phyloP scores from a whole-genome alignment of 495 filamentous ascomycete species.

The Trichoderma asperelloides region DNA sequence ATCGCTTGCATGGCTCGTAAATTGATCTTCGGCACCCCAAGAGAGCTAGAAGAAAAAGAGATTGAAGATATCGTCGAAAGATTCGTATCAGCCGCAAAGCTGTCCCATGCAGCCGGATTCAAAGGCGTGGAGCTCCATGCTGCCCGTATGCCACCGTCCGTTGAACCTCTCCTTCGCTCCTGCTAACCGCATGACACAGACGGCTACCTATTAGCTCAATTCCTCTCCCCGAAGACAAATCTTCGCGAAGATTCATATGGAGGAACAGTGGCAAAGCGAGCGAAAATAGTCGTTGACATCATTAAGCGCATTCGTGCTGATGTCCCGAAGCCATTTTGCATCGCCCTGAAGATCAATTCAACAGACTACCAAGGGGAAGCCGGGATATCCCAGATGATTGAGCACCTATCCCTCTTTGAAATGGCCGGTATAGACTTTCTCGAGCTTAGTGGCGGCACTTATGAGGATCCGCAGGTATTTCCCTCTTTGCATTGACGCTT shows the following conservation, averaged over 20 bases:
- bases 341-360: constrained; percentile 57
- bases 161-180: too few species aligned
- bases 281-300: constrained; percentile 50
- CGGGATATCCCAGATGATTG: constrained; percentile 37
- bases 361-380: constrained; percentile 41
- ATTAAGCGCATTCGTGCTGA: constrained; percentile 42
- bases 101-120: constrained; percentile 49
- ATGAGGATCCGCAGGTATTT: constrained; percentile 47
- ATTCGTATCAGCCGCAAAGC: constrained; percentile 39
- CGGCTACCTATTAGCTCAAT: constrained; percentile 67
- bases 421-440: constrained; percentile 52
- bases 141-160: too few species aligned
- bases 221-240: constrained; percentile 53
- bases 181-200: too few species aligned
- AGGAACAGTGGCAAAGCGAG: constrained; percentile 57
- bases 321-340: constrained; percentile 40
- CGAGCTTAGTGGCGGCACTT: constrained; percentile 51
- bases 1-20: constrained; percentile 38
- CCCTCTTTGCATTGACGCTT: too few species aligned
- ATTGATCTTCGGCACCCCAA: constrained; percentile 50
- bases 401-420: constrained; percentile 42
- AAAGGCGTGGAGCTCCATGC: constrained; percentile 68
- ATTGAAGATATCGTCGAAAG: constrained; percentile 46
- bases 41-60: constrained; percentile 45
- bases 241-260: constrained; percentile 55